Base-by-base conservation (phyloP, 495 filamentous ascomycete species). In the Tuber indicum region DNA sequence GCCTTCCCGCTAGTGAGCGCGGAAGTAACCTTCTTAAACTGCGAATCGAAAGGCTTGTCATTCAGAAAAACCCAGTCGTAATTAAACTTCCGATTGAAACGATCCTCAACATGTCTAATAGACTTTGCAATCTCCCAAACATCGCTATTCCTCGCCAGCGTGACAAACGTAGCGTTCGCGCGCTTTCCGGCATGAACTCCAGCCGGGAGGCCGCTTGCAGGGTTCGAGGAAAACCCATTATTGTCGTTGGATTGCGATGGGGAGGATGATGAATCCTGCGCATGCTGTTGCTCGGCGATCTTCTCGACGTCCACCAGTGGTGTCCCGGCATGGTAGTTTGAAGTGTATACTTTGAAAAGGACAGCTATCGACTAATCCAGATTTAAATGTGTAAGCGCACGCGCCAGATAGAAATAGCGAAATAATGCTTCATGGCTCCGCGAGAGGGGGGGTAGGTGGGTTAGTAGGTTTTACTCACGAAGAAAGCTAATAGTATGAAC, bases 21-120 rank as follows among this genome's bases (percentile, higher is more conserved):
- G 17, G 90, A 90, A 23, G 96, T 99, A 75, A 99, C 88, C 82
- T 92, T 94, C 85, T 93, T 98, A 87, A 99, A 99, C 17, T 89
- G 89, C 1, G 92, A 91, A 81, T 97, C 92, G 81, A 99, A 99
- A 2, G 93, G 92, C 83, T 93, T 89, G 84, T 99, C 96, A 84
- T 99, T 99, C 78, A 99, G 85, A 87, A 99, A 99, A 43, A 99
- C 96, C 96, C 96, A 99, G 83, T 98, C 96, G 85, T 99, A 99
- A 86, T 98, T 91, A 85, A 91, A 98, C 72, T 94, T 91, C 79
- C 90, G 89, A 85, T 99, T 99, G 90, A 99, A 98, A 79, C 96
- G 92, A 84, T 99, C 96, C 86, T 99, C 96, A 47, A 99, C 90
- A 79, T 95, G 91, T 39, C 96, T 93, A 82, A 99, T 99, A 12